Evolutionary conservation across 768 basidiomycete genomes (phyloP).

Genomic region (Lyophyllum decastes): DNA sequence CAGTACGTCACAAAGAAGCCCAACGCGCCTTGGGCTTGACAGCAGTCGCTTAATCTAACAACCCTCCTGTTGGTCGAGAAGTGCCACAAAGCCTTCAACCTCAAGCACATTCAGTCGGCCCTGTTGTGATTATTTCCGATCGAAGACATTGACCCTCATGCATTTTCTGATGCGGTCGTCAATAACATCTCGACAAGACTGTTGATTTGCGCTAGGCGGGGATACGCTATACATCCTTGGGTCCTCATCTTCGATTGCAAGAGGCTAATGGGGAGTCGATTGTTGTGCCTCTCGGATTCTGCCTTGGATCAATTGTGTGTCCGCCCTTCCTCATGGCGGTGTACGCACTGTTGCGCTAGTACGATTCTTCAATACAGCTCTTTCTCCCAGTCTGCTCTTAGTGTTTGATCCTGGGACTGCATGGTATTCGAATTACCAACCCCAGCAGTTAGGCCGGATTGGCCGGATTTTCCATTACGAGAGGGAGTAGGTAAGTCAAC

Average conservation of each 20-base stretch:
- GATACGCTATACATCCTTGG: not conserved
- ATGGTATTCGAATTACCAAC: conserved; percentile 8
- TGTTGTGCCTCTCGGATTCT: not conserved
- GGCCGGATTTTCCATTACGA: conserved; percentile 9
- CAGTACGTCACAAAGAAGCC: not conserved
- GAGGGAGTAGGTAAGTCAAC: conserved; percentile 7
- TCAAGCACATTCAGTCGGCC: not conserved
- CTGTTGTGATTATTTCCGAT: not conserved
- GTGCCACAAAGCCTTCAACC: not conserved
- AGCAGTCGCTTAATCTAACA: not conserved
- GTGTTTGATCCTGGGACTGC: conserved; percentile 3
- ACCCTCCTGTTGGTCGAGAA: not conserved
- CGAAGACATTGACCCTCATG: not conserved
- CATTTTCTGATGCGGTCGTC: not conserved
- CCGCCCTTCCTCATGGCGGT: too few species aligned
- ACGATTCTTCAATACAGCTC: not conserved
- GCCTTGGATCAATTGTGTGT: not conserved
- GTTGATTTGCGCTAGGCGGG: conserved; percentile 5
- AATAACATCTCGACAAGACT: not conserved
- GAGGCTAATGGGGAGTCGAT: conserved; percentile 2
- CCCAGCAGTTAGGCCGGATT: not conserved
- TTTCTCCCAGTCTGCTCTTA: not conserved
- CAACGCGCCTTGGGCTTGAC: not conserved
- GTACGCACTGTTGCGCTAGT: too few species aligned
- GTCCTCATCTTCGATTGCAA: not conserved